These are phyloP conservation scores for Macadamia tetraphylla DNA, from an alignment of 164 flowering plant species.

Conservation along the genomic window DNA sequence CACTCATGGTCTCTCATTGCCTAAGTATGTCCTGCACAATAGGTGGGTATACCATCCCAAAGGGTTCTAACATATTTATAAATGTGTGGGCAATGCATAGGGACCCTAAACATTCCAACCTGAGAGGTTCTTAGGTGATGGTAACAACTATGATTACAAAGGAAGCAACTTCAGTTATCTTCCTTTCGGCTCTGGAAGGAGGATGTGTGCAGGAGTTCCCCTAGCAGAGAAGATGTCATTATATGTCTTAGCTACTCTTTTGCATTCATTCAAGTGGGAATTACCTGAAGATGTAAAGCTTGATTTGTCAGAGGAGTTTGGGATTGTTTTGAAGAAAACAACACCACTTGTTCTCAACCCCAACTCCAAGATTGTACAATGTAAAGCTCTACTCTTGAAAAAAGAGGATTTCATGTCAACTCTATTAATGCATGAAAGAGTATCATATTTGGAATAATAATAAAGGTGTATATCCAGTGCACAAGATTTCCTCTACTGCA, in stretches of 20 bases:
- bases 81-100: neutral
- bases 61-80: neutral
- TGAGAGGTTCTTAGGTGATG: neutral
- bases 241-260: slow-evolving; percentile 18
- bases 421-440: no score
- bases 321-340: slow-evolving; percentile 26
- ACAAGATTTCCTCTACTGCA: no score
- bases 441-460: no score
- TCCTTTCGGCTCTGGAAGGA: slow-evolving; percentile 40
- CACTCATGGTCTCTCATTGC: neutral
- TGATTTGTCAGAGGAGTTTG: slow-evolving; percentile 26
- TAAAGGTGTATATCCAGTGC: no score
- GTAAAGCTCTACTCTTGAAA: no score
- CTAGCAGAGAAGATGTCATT: slow-evolving; percentile 25
- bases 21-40: neutral
- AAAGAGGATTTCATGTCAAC: no score
- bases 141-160: neutral
- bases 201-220: slow-evolving; percentile 30
- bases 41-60: neutral
- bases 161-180: slow-evolving; percentile 20
- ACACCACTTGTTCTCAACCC: no score
- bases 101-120: neutral
- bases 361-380: no score
- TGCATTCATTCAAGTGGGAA: slow-evolving; percentile 35
- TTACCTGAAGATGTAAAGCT: slow-evolving; percentile 12